Percentiles rank a stretch among this genome's conserved stretches.
These are phyloP conservation scores for Penicillium antarcticum DNA, from an alignment of 495 filamentous ascomycete genomes.

Conservation along the genomic window DNA sequence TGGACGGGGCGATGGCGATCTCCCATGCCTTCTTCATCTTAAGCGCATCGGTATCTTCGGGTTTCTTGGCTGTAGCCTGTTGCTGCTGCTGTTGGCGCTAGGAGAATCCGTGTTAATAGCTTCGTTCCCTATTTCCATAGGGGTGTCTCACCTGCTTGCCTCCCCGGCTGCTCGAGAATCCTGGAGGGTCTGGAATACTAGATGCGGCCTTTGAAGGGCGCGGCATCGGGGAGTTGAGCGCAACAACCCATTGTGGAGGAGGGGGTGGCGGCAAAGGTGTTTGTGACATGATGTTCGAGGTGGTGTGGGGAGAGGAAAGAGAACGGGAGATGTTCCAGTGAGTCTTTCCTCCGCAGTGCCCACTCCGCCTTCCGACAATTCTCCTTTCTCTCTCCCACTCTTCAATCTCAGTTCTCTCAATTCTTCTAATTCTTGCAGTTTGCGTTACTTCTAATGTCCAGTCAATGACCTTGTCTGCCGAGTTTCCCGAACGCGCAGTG, in stretches of 20 bases:
- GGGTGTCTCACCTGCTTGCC: slow-evolving; percentile 36
- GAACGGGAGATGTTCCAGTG: slow-evolving; percentile 6
- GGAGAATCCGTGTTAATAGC: slow-evolving; percentile 8
- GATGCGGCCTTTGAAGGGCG: slow-evolving; percentile 52
- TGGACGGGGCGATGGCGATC: slow-evolving; percentile 88
- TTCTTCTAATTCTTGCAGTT: slow-evolving; percentile 5
- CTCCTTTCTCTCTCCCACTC: slow-evolving; percentile 15
- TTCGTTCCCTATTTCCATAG: background rate
- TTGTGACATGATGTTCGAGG: slow-evolving; percentile 24
- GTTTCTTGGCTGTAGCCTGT: slow-evolving; percentile 35
- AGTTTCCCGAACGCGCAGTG: slow-evolving; percentile 14
- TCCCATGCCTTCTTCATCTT: slow-evolving; percentile 99
- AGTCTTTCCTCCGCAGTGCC: slow-evolving; percentile 25
- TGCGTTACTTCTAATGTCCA: slow-evolving; percentile 12
- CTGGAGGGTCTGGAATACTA: slow-evolving; percentile 80
- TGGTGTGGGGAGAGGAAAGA: slow-evolving; percentile 1
- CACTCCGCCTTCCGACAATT: slow-evolving; percentile 20
- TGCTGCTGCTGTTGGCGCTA: slow-evolving; percentile 37
- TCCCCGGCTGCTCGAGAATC: slow-evolving; percentile 60
- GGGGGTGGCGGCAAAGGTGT: slow-evolving; percentile 42
- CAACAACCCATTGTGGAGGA: slow-evolving; percentile 76
- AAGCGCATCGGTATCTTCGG: slow-evolving; percentile 84
- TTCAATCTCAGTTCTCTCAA: slow-evolving; percentile 2
- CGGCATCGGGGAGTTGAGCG: slow-evolving; percentile 66
- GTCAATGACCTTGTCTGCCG: slow-evolving; percentile 11